Conservation (phyloP, 2,329 filamentous ascomycete genomes). For the Colletotrichum higginsianum region DNA sequence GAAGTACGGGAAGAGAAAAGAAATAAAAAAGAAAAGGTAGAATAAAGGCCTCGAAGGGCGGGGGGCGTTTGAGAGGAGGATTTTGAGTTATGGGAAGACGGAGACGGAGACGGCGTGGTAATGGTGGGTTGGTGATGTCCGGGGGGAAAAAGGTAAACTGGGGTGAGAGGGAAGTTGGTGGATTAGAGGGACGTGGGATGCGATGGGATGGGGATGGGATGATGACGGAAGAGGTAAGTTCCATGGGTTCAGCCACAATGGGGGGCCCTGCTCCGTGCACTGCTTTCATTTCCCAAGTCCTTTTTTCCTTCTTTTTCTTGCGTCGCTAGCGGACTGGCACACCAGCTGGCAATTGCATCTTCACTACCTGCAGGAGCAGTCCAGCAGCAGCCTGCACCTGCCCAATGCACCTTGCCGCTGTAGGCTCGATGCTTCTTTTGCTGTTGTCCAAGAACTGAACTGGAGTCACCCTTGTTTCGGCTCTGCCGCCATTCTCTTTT, state of each 20-base stretch:
- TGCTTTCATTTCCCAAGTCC: constrained; percentile 20
- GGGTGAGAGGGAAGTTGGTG: constrained; percentile 23
- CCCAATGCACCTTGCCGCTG: constrained; percentile 31
- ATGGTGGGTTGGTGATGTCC: constrained; percentile 30
- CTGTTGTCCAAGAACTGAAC: not conserved
- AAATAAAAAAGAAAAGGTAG: constrained; percentile 18
- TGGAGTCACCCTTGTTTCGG: constrained; percentile 36
- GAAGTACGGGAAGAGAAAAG: not conserved
- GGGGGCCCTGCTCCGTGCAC: constrained; percentile 23
- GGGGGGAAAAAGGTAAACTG: constrained; percentile 15
- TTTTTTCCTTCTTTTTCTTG: not conserved
- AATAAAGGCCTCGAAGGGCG: not conserved
- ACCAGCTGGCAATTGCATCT: too few species aligned
- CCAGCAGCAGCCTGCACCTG: constrained; percentile 23
- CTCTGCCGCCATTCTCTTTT: constrained; percentile 32
- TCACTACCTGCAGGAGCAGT: constrained; percentile 12
- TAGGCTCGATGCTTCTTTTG: constrained; percentile 12
- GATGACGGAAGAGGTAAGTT: constrained; percentile 41
- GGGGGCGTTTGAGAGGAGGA: constrained; percentile 10
- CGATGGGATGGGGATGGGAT: constrained; percentile 38
- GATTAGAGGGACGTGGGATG: constrained; percentile 28
- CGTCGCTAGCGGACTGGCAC: too few species aligned
- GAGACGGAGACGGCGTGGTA: constrained; percentile 10
- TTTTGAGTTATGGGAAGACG: constrained; percentile 1
- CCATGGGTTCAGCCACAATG: constrained; percentile 34